Evolutionary conservation across 257 asterid species (phyloP).

Genomic region (Lavandula angustifolia): DNA sequence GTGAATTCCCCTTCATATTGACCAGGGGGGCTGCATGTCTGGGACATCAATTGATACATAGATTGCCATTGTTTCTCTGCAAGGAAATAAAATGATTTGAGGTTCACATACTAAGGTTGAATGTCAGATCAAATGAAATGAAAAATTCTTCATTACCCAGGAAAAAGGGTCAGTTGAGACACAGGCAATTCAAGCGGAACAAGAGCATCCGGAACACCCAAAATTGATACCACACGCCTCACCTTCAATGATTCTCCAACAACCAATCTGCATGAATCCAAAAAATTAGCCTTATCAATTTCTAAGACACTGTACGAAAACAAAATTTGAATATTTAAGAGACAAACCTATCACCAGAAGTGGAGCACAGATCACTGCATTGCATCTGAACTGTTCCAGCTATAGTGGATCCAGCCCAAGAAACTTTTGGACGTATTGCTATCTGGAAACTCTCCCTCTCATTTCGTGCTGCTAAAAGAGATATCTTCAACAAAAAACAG

Average conservation of each 20-base stretch:
- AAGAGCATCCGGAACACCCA: constrained; percentile 97
- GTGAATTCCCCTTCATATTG: constrained; percentile 92
- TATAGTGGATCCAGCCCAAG: constrained; percentile 74
- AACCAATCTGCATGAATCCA: constrained; percentile 57
- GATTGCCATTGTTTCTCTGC: constrained; percentile 81
- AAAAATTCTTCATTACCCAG: constrained; percentile 64
- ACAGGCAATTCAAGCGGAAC: constrained; percentile 86
- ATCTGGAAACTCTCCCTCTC: constrained; percentile 96
- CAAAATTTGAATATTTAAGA: constrained; percentile 25
- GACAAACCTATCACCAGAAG: constrained; percentile 82
- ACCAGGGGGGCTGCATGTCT: constrained; percentile 82
- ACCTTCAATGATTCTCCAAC: constrained; percentile 79
- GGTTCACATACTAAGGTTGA: constrained; percentile 16
- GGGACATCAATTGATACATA: constrained; percentile 93
- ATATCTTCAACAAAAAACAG: constrained; percentile 66
- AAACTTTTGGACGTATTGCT: constrained; percentile 90
- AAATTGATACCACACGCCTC: constrained; percentile 82
- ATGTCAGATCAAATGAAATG: constrained; percentile 1
- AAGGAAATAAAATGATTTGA: constrained; percentile 30
- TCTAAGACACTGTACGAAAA: constrained; percentile 23
- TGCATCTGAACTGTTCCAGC: constrained; percentile 89
- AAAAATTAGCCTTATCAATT: constrained; percentile 25
- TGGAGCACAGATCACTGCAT: constrained; percentile 73
- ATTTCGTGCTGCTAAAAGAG: constrained; percentile 93
- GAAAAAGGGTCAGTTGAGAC: constrained; percentile 62